Conservation (phyloP, 1,139 yeast genomes). For the Pichia sp. region DNA sequence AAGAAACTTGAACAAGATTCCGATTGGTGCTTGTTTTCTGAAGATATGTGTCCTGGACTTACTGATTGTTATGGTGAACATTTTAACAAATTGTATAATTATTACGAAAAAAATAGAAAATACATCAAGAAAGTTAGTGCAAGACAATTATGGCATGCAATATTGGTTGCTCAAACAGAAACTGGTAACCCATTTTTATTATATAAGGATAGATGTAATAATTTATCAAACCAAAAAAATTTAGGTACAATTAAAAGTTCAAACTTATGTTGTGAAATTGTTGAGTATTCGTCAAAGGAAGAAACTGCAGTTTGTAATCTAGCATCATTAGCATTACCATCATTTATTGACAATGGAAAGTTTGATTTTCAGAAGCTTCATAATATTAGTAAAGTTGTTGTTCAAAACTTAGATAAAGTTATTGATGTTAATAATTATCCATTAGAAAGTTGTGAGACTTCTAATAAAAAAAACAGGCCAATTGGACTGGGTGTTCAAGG, state of each 20-base stretch:
- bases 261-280: conserved; percentile 52
- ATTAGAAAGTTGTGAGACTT: conserved; percentile 41
- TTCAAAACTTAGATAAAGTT: conserved; percentile 45
- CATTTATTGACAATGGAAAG: conserved; percentile 37
- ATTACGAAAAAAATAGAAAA: conserved; percentile 40
- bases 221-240: conserved; percentile 48
- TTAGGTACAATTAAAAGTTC: conserved; percentile 52
- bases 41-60: conserved; percentile 47
- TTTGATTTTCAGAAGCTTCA: conserved; percentile 47
- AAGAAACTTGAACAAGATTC: conserved; percentile 41
- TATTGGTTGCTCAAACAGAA: conserved; percentile 51
- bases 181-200: conserved; percentile 57
- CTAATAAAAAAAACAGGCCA: conserved; percentile 50
- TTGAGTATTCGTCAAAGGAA: conserved; percentile 48
- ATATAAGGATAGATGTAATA: conserved; percentile 52
- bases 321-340: conserved; percentile 48
- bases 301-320: conserved; percentile 56
- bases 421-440: conserved; percentile 51
- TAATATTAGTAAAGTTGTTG: conserved; percentile 43
- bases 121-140: conserved; percentile 39
- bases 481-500: conserved; percentile 59
- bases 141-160: conserved; percentile 48
- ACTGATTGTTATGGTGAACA: conserved; percentile 45
- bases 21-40: conserved; percentile 53
- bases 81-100: conserved; percentile 39